Evolutionary conservation across 1,284 basidiomycete species (phyloP), one percentile per base, ranked within the genome.

Genomic region (Apiotrichum laibachii): DNA sequence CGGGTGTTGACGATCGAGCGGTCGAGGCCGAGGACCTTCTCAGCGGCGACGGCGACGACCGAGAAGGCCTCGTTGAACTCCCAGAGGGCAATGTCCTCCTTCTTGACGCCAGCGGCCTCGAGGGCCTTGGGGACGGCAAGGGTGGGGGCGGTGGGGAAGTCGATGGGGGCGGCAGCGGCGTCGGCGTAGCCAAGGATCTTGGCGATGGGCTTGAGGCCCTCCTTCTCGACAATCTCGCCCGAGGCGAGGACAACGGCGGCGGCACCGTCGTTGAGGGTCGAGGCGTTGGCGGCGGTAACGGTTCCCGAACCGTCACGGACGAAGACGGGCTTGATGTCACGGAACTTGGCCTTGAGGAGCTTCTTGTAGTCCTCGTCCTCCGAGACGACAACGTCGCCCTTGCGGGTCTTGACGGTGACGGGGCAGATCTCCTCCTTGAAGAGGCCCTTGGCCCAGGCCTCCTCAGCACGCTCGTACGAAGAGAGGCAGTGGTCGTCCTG

Each of bases 1-100:
- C 92, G 86, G 60, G 90, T 83, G 78, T 99, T 99, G 76, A 98
- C 87, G 82, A 95, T 97, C 62, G 85, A 84, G 35, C 88, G 84
- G 73, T 92, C 88, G 62, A 99, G 83, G 60, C 83, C 84, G 61
- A 96, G 83, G 46, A 91, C 84, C 80, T 95, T 90, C 81, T 98
- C 92, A 2, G 91, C 90, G 54, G 93, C 87, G 51, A 90, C 85
- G 72, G 92, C 88, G 70, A 98, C 95, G 39, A 92, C 90, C 0
- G 93, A 94, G 83, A 99, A 99, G 18, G 95, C 96, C 79, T 95
- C 96, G 80, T 99, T 99, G 79, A 99, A 86, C 80, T 99, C 96
- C 75, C 92, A 99, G 56, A 90, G 84, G 37, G 92, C 84, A 67
- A 99, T 92, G 73, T 99, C 92, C 52, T 89, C 83, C 59, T 88